These are phyloP conservation scores for Nakazawaea wyomingensis DNA, from an alignment of 805 yeast genomes.

Conservation along the genomic window DNA sequence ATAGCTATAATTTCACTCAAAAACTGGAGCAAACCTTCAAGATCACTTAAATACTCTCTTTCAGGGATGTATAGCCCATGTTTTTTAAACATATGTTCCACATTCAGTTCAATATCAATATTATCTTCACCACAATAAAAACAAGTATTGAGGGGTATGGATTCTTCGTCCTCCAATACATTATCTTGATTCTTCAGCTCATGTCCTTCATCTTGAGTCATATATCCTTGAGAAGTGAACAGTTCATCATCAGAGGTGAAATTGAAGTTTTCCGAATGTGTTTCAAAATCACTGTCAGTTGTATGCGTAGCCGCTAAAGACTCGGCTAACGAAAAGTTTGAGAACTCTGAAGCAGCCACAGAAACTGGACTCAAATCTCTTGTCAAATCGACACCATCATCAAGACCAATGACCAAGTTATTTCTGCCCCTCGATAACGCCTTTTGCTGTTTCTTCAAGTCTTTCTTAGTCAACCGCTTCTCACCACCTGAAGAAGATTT, in stretches of 20 bases:
- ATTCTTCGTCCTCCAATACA: constrained; percentile 21
- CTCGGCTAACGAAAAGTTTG: constrained; percentile 53
- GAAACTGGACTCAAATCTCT: constrained; percentile 47
- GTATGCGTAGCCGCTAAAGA: constrained; percentile 12
- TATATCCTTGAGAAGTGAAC: neutral
- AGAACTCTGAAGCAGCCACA: constrained; percentile 50
- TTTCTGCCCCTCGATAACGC: constrained; percentile 24
- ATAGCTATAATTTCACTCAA: constrained; percentile 30
- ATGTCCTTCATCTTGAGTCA: neutral
- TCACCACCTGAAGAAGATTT: constrained; percentile 21
- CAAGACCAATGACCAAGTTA: constrained; percentile 7
- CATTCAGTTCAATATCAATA: constrained; percentile 24
- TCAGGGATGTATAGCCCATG: constrained; percentile 45
- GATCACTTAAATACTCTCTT: constrained; percentile 30
- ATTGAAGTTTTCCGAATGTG: constrained; percentile 31
- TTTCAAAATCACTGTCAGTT: constrained; percentile 26
- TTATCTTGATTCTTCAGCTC: constrained; percentile 11
- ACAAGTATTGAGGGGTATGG: constrained; percentile 38
- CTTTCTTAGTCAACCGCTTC: constrained; percentile 36
- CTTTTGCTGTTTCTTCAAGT: constrained; percentile 24
- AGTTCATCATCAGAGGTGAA: constrained; percentile 21
- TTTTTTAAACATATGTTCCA: constrained; percentile 37
- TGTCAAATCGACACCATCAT: constrained; percentile 6
- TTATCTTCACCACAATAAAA: constrained; percentile 43
- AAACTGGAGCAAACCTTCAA: constrained; percentile 34